These are phyloP conservation scores for Suhomyces anneliseae DNA, from an alignment of 1,139 yeast species.

Conservation along the genomic window DNA sequence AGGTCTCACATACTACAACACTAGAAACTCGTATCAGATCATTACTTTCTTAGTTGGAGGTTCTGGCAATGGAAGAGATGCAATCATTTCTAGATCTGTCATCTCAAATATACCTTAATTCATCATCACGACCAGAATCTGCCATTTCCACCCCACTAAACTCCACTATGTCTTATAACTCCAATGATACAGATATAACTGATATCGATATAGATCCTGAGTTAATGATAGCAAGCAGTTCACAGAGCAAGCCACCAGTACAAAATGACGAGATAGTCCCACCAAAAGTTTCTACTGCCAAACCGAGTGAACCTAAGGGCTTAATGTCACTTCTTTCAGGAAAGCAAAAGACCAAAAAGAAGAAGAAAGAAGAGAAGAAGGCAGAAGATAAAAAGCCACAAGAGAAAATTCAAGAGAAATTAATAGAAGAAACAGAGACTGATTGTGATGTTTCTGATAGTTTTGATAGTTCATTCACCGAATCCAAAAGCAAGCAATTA, in stretches of 20 bases:
- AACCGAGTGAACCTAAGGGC: constrained; percentile 1
- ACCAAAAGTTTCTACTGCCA: background rate
- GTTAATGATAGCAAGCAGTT: background rate
- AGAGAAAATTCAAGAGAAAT: background rate
- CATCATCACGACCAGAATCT: background rate
- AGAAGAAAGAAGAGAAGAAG: constrained; percentile 1
- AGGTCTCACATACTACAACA: background rate
- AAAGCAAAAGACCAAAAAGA: constrained; percentile 10
- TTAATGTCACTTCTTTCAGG: constrained; percentile 15
- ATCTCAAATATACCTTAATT: background rate
- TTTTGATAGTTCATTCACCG: constrained; percentile 19
- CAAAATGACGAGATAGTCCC: background rate
- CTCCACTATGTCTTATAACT: constrained; percentile 7
- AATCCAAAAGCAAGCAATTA: constrained; percentile 15
- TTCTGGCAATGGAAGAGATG: background rate
- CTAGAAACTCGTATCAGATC: background rate
- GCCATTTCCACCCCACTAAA: background rate
- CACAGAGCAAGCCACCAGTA: no score
- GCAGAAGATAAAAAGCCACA: constrained; percentile 1
- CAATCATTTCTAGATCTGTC: background rate
- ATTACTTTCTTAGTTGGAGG: background rate
- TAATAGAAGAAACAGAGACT: constrained; percentile 1
- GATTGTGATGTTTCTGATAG: constrained; percentile 9
- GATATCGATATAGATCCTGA: constrained; percentile 18
- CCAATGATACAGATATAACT: constrained; percentile 18